Percentiles rank a stretch among this genome's conserved stretches.
Conservation (phyloP, 2,329 filamentous ascomycete genomes). For the Mycogone perniciosa region DNA sequence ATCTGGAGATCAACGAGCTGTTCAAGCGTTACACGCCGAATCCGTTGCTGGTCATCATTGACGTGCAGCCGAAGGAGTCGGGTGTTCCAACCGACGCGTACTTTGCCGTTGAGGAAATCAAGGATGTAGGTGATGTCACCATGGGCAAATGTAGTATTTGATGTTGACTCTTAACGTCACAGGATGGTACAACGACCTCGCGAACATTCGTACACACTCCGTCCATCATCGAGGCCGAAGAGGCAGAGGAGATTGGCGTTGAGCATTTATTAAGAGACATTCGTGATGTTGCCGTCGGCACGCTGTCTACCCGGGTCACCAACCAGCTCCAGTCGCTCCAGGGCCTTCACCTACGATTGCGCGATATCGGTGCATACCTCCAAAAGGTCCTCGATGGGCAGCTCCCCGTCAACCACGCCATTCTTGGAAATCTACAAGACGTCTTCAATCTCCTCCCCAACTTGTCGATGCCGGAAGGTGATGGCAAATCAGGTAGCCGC, state of each 20-base stretch:
- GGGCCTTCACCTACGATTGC: slow-evolving; percentile 86
- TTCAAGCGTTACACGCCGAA: slow-evolving; percentile 99
- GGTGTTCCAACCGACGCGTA: slow-evolving; percentile 98
- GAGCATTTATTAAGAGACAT: slow-evolving; percentile 97
- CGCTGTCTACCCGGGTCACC: slow-evolving; percentile 91
- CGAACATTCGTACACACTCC: slow-evolving; percentile 98
- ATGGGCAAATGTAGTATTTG: not conserved
- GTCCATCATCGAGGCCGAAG: slow-evolving; percentile 96
- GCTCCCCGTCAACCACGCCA: slow-evolving; percentile 93
- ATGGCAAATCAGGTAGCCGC: slow-evolving; percentile 60
- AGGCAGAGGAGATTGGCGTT: slow-evolving; percentile 97
- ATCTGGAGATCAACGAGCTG: slow-evolving; percentile 98
- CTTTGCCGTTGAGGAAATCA: slow-evolving; percentile 99
- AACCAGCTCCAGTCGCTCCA: slow-evolving; percentile 97
- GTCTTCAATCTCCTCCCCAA: slow-evolving; percentile 98
- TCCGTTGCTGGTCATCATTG: slow-evolving; percentile 92
- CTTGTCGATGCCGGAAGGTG: slow-evolving; percentile 73
- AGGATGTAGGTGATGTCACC: slow-evolving; percentile 60
- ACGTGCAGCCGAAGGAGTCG: slow-evolving; percentile 96
- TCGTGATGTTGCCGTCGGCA: slow-evolving; percentile 94
- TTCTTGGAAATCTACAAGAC: slow-evolving; percentile 96
- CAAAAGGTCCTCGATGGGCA: slow-evolving; percentile 92
- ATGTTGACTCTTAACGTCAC: slow-evolving; percentile 12
- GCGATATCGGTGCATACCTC: slow-evolving; percentile 91
- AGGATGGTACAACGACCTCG: slow-evolving; percentile 95